phyloP scores from a whole-genome alignment of 768 basidiomycete genomes.

The Hortiboletus campestris region DNA sequence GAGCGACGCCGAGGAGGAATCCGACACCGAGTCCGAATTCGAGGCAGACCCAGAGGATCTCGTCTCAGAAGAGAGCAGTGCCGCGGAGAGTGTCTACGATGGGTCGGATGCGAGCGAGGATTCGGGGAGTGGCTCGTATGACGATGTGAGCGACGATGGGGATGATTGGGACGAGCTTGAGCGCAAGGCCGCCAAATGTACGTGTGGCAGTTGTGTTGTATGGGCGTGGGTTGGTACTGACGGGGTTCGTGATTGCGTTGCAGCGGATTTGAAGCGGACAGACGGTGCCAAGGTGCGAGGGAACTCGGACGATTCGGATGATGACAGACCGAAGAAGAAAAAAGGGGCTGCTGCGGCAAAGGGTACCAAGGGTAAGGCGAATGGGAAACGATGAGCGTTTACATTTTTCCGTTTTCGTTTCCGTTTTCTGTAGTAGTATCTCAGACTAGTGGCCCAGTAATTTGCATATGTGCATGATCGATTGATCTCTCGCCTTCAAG shows the following conservation, averaged over 20 bases:
- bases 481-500: too few species aligned
- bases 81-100: constrained; percentile 54
- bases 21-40: constrained; percentile 68
- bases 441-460: not conserved
- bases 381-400: constrained; percentile 37
- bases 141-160: constrained; percentile 66
- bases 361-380: constrained; percentile 39
- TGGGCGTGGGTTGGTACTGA: not conserved
- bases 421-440: constrained; percentile 2
- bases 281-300: constrained; percentile 37
- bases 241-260: not conserved
- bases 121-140: constrained; percentile 65
- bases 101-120: constrained; percentile 54
- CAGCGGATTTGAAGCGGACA: constrained; percentile 52
- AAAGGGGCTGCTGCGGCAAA: constrained; percentile 21
- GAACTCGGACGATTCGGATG: constrained; percentile 55
- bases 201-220: constrained; percentile 10
- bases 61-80: constrained; percentile 43
- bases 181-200: constrained; percentile 85
- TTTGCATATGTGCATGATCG: not conserved
- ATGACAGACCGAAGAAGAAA: constrained; percentile 49
- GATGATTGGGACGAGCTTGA: constrained; percentile 98
- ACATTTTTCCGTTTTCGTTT: not conserved
- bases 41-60: constrained; percentile 47
- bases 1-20: constrained; percentile 62